Evolutionary conservation across 768 basidiomycete genomes (phyloP), one percentile per base, ranked within the genome.

Genomic region (Termitomyces sp.): DNA sequence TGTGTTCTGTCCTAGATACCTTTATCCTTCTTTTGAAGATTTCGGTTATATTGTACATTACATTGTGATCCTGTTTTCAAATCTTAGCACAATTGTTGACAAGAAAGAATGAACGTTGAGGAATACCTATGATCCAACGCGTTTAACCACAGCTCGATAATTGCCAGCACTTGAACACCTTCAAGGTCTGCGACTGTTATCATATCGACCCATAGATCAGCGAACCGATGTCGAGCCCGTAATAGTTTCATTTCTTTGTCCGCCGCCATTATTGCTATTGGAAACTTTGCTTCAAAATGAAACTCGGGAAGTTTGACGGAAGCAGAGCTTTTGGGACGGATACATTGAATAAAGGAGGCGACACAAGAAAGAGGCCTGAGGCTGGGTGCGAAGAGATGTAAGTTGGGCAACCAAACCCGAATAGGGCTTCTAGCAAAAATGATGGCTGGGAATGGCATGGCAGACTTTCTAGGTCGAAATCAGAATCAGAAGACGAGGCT

Each of bases 301-400:
- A 87, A 88, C 59, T 86, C 82, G 8, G 67, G 58, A 21, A 81
- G 62, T 19, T 67, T 0, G 71, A 73, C 0, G 76, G 73, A 6
- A 79, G 72, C 28, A 63, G 52, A 34, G 37, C 52, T 12, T 59
- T 61, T 2, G 67, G 50, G 19, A 79, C 63, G 1, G 68, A 65
- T 8, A 65, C 61, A 53, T 81, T 77, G 41, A 75, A 72, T 10
- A 72, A 47, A 1, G 82, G 83, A 9, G 82, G 83, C 23, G 80
- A 79, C 32, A 86, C 76, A n/a, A 89, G 73, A 56, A 86, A 74
- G 48, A 89, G 72, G 0, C 79, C 87, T 5, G 76, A 73, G 6
- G 83, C 83, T 2, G 87, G 85, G 61, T 87, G 70, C 21, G 84
- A 86, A 2, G 83, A 86, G 58, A 89, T 79, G 66, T 86, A 89